Base-by-base conservation (phyloP, 1,284 basidiomycete genomes). In the Thelephora terrestris region DNA sequence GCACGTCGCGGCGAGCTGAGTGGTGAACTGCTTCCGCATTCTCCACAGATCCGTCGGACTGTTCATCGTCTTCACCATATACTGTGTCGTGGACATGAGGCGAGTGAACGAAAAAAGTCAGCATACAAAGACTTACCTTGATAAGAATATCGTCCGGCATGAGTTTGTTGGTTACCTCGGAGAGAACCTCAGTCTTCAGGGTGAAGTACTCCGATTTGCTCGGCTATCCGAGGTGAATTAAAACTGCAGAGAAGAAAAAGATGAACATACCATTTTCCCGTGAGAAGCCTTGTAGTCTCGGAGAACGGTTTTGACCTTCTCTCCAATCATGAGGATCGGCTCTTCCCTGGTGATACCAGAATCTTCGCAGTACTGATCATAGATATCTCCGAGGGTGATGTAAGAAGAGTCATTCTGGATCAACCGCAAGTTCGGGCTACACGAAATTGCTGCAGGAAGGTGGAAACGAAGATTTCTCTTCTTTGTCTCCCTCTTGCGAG, bases 21-120 rank as follows among this genome's bases (percentile, higher is more conserved):
- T 68, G 9, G 94, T 86, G 65, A 99, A 97, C 65, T 97, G 92
- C 71, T 97, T 99, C 54, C 96, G 82, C 81, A 98, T 91, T 53
- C 91, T 78, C 94, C 95, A 99, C 5, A 99, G 74, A 57, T 96
- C 92, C 51, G 81, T 80, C 1, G 95, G 83, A 4, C 78, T 78
- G 24, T 76, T 71, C 90, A 97, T 96, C 21, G 85, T 86, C 45
- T 79, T 79, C 40, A 83, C 75, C 83, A 99, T 90, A 64, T 92
- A 99, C 88, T 96, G 60, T 12, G 47, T 43, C 18, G 7, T 32
- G 27, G 43, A 29, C 45, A 27, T 7, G 17, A 9, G 14, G 16
- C 16, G 34, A n/a, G 14, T 4, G 42, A 1, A 7, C 3, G 5
- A 50, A 37, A 32, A 44, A 47, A 21, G 21, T 42, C 38, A n/a